Evolutionary conservation across 78 protist species (phyloP), one percentile per base, ranked within the genome.

Genomic region (Pigoraptor vietnamica): DNA sequence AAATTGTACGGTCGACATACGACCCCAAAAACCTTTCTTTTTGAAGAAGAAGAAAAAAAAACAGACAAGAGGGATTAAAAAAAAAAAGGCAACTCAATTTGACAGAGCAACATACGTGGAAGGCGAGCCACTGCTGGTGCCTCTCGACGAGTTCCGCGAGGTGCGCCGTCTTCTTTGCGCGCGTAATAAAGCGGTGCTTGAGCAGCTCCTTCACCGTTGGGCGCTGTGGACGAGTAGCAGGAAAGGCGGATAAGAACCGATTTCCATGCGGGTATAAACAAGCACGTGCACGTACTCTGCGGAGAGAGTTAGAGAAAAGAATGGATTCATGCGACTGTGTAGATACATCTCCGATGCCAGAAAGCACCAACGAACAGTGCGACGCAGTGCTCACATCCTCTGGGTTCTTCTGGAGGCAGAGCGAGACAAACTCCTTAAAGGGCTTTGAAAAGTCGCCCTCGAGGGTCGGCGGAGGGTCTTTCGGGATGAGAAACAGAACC

Each of bases 151-250:
- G 89, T 14, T 97, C 98, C 0, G 89, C 37, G 81, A 98, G 95
- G 87, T 91, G 2, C 25, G 94, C 36, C 9, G 94, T 93, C 89
- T 94, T 96, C 39, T 93, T 94, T n/a, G 98, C 96, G 37, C 91
- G 24, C 29, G 82, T 91, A 39, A 98, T 90, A 67, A 97, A 98
- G 21, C 79, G 84, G 83, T 97, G 98, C 91, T 97, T 92, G n/a
- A 98, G 95, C 32, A 98, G 95, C 36, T 98, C 98, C 81, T 92
- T 91, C 21, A 99, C 98, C 14, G 95, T 91, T 32, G 99, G 98
- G 14, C 99, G 40, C 90, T 79, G n/a, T 25, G 1, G n/a, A n/a
- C n/a, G n/a, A n/a, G n/a, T n/a, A n/a, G n/a, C n/a, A n/a, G n/a
- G n/a, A n/a, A n/a, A n/a, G n/a, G n/a, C n/a, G n/a, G n/a, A n/a